Conservation (phyloP, 2,329 filamentous ascomycete species). For the Metarhizium robertsii region DNA sequence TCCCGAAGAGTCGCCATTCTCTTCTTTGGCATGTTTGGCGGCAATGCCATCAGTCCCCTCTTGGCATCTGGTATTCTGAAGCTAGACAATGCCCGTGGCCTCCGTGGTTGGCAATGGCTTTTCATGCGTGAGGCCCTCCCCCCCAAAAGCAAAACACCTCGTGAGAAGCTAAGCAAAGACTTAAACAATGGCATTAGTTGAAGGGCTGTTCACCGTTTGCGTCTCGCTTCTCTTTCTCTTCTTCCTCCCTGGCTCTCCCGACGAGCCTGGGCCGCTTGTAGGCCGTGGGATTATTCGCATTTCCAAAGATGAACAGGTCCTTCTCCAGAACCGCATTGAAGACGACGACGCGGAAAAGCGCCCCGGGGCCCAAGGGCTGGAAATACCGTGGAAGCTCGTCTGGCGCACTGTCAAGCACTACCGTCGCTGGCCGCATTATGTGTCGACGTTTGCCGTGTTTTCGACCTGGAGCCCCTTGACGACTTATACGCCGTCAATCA, state of each 20-base stretch:
- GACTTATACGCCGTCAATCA: too few species aligned
- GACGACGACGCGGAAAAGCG: constrained; percentile 16
- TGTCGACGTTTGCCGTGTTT: too few species aligned
- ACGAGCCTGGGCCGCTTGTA: constrained; percentile 27
- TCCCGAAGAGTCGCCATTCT: constrained; percentile 54
- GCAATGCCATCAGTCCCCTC: constrained; percentile 61
- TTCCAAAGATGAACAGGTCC: neutral
- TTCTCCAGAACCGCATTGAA: neutral
- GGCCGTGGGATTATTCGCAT: neutral
- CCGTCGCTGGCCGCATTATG: too few species aligned
- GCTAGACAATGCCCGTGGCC: constrained; percentile 48
- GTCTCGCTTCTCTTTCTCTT: constrained; percentile 29
- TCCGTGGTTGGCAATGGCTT: constrained; percentile 48
- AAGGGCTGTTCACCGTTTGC: constrained; percentile 32
- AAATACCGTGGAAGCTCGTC: constrained; percentile 26
- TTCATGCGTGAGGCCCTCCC: constrained; percentile 7
- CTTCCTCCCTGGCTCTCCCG: constrained; percentile 30
- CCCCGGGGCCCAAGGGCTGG: constrained; percentile 21
- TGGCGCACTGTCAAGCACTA: too few species aligned
- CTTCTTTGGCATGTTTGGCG: constrained; percentile 60
- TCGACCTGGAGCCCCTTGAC: too few species aligned
- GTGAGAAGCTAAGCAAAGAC: neutral
- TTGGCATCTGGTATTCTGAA: constrained; percentile 54
- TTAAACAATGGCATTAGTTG: constrained; percentile 20
- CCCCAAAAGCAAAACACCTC: neutral